phyloP scores from a whole-genome alignment of 352 stramenopile species.

The Globisporangium lucens region DNA sequence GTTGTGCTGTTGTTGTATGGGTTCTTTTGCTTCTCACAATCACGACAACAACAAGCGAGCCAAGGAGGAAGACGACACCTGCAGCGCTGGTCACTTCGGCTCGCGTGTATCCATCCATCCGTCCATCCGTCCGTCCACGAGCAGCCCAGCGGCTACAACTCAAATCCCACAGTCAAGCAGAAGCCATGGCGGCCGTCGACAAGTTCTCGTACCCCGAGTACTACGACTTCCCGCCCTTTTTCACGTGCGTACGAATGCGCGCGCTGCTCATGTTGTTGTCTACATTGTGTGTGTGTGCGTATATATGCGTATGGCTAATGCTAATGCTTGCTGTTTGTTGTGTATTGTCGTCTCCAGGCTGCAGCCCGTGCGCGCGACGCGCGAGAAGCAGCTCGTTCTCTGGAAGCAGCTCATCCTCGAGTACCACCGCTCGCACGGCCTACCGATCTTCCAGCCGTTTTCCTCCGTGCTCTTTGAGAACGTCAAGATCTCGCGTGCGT shows the following conservation, averaged over 20 bases:
- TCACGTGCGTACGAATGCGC: constrained; percentile 47
- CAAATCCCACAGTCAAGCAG: neutral
- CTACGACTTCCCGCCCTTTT: constrained; percentile 87
- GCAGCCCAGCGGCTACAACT: neutral
- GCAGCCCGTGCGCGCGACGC: constrained; percentile 76
- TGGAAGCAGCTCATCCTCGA: constrained; percentile 86
- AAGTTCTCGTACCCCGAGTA: constrained; percentile 85
- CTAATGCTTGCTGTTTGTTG: neutral
- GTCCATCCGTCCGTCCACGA: neutral
- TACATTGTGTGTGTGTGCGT: neutral
- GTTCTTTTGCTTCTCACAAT: too few species aligned
- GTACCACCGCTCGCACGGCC: constrained; percentile 72
- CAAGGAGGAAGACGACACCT: neutral
- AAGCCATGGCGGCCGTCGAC: constrained; percentile 34
- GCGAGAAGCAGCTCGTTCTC: constrained; percentile 84
- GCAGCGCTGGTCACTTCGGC: neutral
- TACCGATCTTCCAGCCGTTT: constrained; percentile 69
- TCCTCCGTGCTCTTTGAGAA: constrained; percentile 77
- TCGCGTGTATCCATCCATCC: neutral
- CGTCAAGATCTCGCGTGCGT: constrained; percentile 72
- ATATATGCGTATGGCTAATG: neutral
- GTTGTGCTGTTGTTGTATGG: too few species aligned
- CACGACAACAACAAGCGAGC: neutral
- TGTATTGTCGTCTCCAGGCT: constrained; percentile 27
- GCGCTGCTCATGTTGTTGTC: neutral